Percentiles rank a stretch among this genome's conserved stretches.
These are phyloP conservation scores for Thraustochytrium sp. DNA, from an alignment of 352 stramenopile species.

Conservation along the genomic window DNA sequence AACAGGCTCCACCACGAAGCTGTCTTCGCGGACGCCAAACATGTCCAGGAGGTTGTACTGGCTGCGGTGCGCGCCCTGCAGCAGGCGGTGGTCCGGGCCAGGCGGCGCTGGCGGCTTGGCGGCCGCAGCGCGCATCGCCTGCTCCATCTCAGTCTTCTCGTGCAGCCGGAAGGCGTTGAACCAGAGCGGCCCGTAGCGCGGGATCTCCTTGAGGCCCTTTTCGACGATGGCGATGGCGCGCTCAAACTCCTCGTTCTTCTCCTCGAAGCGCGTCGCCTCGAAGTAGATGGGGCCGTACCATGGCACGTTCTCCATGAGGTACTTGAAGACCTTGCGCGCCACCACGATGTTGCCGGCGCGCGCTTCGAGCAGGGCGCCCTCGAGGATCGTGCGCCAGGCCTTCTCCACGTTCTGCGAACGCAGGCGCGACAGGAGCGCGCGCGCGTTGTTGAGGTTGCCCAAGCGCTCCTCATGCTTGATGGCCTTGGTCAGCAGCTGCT, in stretches of 20 bases:
- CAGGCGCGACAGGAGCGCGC: constrained; percentile 63
- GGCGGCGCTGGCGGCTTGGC: neutral
- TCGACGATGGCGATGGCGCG: constrained; percentile 67
- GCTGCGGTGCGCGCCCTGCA: neutral
- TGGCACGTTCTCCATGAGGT: constrained; percentile 58
- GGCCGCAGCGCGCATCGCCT: neutral
- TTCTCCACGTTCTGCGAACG: constrained; percentile 66
- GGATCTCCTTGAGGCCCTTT: constrained; percentile 65
- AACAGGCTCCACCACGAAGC: neutral
- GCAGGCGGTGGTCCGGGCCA: neutral
- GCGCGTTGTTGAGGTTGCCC: constrained; percentile 58
- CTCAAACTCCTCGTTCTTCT: constrained; percentile 55
- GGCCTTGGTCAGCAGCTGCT: constrained; percentile 61
- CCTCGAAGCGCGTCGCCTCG: constrained; percentile 68
- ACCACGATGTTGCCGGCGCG: constrained; percentile 59
- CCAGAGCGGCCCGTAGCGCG: constrained; percentile 77
- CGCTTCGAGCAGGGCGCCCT: constrained; percentile 71
- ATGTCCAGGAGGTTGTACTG: neutral
- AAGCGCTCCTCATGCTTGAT: constrained; percentile 72
- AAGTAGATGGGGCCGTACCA: constrained; percentile 79
- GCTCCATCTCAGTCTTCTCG: constrained; percentile 54
- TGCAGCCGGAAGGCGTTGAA: constrained; percentile 73
- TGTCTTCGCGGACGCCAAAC: neutral
- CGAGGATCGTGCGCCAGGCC: constrained; percentile 72
- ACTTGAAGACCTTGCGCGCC: constrained; percentile 68